Base-by-base conservation (phyloP, 2,329 filamentous ascomycete species). In the Pseudocercospora fuligena region DNA sequence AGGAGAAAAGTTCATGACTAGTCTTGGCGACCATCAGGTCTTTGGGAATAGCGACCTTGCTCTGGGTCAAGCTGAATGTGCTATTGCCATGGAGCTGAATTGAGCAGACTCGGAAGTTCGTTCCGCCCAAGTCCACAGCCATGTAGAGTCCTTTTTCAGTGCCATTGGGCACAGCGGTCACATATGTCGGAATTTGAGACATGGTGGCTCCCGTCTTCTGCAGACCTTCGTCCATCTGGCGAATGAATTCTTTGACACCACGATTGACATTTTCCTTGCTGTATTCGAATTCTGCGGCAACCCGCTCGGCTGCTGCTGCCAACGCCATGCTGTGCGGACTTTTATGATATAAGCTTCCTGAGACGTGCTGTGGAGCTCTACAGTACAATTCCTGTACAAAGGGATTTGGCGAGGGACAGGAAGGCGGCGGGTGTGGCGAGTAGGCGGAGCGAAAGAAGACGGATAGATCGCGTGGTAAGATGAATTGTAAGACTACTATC, bases 121-220 rank as follows among this genome's bases (percentile, higher is more conserved):
- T 99, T 74, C 95, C 95, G 69, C 95, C 95, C n/a, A 99, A 87
- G 77, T 99, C 95, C 71, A 99, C 94, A 46, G 95, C 94, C 77
- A 99, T 89, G 82, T 97, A 99, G 46, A 97, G 85, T 57, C 95
- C 95, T 93, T 97, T 97, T 82, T 99, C 95, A 3, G 94, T 97
- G 74, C 95, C 95, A 86, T 98, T 95, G 77, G 95, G 95, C 29
- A 98, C 94, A 40, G 89, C 90, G 1, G 95, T 98, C 72, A 99
- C 94, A 80, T 97, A 99, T 49, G 94, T 97, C 7, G 95, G 95
- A 76, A 99, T 98, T 83, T 98, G 95, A 82, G 92, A 94, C 83
- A 99, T 82, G 73, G 90, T 93, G 33, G 92, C 90, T 69, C 90
- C 90, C 73, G 94, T 89, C 75, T 90, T 89, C 67, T 88, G 82